Percentiles rank a stretch among this genome's conserved stretches.
Conservation (phyloP, 257 asterid genomes). For the Solanum phureja region DNA sequence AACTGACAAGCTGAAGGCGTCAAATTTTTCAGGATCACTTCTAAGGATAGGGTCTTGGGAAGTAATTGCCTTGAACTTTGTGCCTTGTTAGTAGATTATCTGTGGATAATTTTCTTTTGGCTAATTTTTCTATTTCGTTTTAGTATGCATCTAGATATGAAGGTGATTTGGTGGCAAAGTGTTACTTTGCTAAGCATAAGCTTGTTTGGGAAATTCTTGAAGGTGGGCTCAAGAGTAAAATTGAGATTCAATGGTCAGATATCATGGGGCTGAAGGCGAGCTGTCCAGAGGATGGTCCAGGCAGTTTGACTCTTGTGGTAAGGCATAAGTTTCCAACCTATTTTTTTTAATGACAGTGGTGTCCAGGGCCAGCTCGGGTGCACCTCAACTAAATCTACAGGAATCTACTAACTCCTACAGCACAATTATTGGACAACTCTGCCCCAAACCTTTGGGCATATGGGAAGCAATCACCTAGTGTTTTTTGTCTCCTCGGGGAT, state of each 20-base stretch:
- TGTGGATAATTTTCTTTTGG: background rate
- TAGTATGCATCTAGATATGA: constrained; percentile 71
- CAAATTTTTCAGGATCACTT: constrained; percentile 55
- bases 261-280: constrained; percentile 62
- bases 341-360: background rate
- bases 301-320: constrained; percentile 67
- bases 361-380: background rate
- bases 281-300: constrained; percentile 44
- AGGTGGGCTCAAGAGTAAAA: constrained; percentile 74
- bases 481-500: background rate
- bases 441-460: background rate
- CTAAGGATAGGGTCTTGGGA: constrained; percentile 84
- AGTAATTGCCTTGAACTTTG: constrained; percentile 28
- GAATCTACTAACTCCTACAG: background rate
- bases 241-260: constrained; percentile 87
- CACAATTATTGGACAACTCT: background rate
- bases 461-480: background rate
- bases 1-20: constrained; percentile 71
- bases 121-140: constrained; percentile 17
- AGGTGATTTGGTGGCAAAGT: constrained; percentile 89
- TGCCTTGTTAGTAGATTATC: background rate
- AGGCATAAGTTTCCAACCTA: background rate
- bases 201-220: constrained; percentile 95
- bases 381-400: background rate
- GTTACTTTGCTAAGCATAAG: constrained; percentile 84